A percentile compares a stretch with the other conserved stretches of the same genome.
Conservation (phyloP, 2,329 filamentous ascomycete genomes). For the Aspergillus nomiae region DNA sequence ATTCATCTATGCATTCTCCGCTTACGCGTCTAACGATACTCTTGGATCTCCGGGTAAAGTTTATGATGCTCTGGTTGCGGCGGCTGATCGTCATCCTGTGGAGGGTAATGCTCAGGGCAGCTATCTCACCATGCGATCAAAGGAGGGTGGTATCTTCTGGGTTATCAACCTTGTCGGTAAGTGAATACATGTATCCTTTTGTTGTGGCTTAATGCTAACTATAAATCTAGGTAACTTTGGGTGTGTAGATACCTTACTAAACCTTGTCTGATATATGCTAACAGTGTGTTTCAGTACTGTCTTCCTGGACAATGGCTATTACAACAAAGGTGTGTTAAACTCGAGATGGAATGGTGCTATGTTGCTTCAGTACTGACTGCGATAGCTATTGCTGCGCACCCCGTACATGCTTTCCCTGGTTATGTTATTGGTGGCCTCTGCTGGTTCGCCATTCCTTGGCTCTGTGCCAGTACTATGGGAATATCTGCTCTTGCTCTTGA, state of each 20-base stretch:
- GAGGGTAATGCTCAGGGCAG: slow-evolving; percentile 77
- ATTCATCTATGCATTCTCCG: slow-evolving; percentile 78
- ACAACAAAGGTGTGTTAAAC: slow-evolving; percentile 65
- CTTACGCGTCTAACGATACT: slow-evolving; percentile 72
- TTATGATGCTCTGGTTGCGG: slow-evolving; percentile 74
- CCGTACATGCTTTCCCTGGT: slow-evolving; percentile 81
- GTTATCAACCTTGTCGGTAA: slow-evolving; percentile 87
- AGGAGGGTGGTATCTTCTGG: slow-evolving; percentile 84
- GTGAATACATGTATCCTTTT: slow-evolving; percentile 51
- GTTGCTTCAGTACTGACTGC: slow-evolving; percentile 3
- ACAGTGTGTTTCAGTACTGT: slow-evolving; percentile 58
- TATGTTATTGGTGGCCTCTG: slow-evolving; percentile 84
- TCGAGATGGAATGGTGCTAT: neutral
- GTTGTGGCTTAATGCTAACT: slow-evolving; percentile 2
- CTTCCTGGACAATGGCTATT: slow-evolving; percentile 84
- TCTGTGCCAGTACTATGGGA: slow-evolving; percentile 86
- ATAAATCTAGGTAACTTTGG: slow-evolving; percentile 31
- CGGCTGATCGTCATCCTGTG: slow-evolving; percentile 70
- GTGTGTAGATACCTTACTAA: slow-evolving; percentile 14
- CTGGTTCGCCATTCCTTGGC: slow-evolving; percentile 93
- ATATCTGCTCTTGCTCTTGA: slow-evolving; percentile 80
- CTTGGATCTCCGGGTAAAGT: slow-evolving; percentile 76
- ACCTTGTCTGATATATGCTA: slow-evolving; percentile 6
- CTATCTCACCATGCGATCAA: slow-evolving; percentile 83
- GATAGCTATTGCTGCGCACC: slow-evolving; percentile 77